Evolutionary conservation across 78 protist genomes (phyloP), one percentile per base, ranked within the genome.

Genomic region (Dictyostelium brefeldianum): DNA sequence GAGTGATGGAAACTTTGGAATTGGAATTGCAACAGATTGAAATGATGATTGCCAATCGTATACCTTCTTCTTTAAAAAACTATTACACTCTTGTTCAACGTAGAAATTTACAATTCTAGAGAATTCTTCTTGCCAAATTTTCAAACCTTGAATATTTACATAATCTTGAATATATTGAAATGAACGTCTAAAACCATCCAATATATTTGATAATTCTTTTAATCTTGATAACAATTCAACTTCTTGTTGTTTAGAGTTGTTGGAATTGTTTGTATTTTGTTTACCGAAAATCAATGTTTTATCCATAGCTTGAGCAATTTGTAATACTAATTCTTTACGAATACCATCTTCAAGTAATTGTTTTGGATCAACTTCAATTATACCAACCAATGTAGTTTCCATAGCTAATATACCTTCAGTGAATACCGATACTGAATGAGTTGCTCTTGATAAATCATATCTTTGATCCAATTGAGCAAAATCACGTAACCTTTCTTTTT

Each of bases 361-460:
- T 56, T 94, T 95, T 15, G 98, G 99, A 78, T 97, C 97, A 0
- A 97, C 95, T 56, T 94, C 43, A 53, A 98, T 90, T 46, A 98
- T 85, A n/a, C 99, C 99, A 12, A 99, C 95, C 41, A 98, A 95
- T 3, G 99, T 99, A 18, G 54, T 96, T 70, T 98, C 96, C 99
- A 99, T 99, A 12, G 99, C 99, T 10, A 98, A 84, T 11, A 99
- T 97, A 71, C 99, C 99, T 36, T 97, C 97, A 4, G 99, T 96
- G 87, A 98, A 98, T 12, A 98, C 96, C 2, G 98, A 95, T 5
- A 98, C 78, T 3, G 78, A 41, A 41, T 97, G 95, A 48, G 99
- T 98, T 15, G 89, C 83, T 46, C n/a, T 22, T 0, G 99, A 95
- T 8, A 99, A 90, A 7, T 47, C 75, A 84, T 95, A 87, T n/a